phyloP scores from a whole-genome alignment of 176 grass and related monocot genomes.

The Rhynchospora breviuscula region DNA sequence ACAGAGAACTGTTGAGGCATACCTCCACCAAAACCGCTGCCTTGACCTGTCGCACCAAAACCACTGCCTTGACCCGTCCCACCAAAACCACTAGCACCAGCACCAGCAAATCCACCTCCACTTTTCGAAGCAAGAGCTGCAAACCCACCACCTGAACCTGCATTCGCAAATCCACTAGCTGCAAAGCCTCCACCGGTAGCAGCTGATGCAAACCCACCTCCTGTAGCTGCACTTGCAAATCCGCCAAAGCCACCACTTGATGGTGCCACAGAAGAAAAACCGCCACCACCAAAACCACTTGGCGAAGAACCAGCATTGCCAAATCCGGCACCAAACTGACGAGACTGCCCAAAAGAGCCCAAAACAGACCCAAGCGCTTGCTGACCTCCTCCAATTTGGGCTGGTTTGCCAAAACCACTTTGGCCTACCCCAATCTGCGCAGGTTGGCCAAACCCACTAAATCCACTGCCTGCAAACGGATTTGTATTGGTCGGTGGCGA shows the following conservation, averaged over 20 bases:
- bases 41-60: constrained; percentile 35
- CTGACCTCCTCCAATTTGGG: constrained; percentile 57
- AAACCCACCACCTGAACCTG: constrained; percentile 54
- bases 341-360: constrained; percentile 91
- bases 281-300: constrained; percentile 24
- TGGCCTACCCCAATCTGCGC: constrained; percentile 52
- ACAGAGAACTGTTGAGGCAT: background rate
- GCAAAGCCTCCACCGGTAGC: constrained; percentile 62
- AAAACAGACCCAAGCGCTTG: constrained; percentile 88
- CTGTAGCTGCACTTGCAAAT: constrained; percentile 55
- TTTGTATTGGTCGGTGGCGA: constrained; percentile 46
- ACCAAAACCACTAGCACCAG: constrained; percentile 31
- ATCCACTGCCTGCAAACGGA: constrained; percentile 61
- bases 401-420: constrained; percentile 54
- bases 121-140: constrained; percentile 50
- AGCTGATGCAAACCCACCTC: constrained; percentile 56
- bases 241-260: constrained; percentile 57
- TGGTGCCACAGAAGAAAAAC: constrained; percentile 24
- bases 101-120: constrained; percentile 41
- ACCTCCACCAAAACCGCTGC: constrained; percentile 41
- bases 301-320: constrained; percentile 18
- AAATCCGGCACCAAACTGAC: constrained; percentile 63
- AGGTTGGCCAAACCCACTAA: constrained; percentile 82
- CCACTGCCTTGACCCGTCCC: constrained; percentile 35
- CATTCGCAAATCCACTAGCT: constrained; percentile 55